Conservation (phyloP, 2,329 filamentous ascomycete genomes). For the Fusarium torulosum region DNA sequence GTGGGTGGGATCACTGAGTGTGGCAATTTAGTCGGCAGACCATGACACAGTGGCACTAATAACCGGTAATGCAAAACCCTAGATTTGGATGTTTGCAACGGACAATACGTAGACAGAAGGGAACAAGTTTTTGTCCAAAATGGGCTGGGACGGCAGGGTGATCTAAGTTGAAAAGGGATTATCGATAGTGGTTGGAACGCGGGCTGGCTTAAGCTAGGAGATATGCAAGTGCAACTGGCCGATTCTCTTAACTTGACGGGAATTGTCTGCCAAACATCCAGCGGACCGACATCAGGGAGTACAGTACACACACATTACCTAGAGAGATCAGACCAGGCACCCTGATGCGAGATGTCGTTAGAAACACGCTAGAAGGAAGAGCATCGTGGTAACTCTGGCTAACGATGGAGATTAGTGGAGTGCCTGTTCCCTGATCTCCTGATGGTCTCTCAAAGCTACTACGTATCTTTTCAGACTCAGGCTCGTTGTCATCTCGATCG, state of each 20-base stretch:
- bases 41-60: slow-evolving; percentile 31
- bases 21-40: slow-evolving; percentile 38
- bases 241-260: too few relatives aligned
- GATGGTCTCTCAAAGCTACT: not conserved
- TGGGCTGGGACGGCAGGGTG: not conserved
- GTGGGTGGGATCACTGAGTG: slow-evolving; percentile 21
- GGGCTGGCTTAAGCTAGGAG: not conserved
- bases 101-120: not conserved
- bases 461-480: not conserved
- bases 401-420: slow-evolving; percentile 8
- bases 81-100: not conserved
- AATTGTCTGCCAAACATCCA: too few relatives aligned
- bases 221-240: slow-evolving; percentile 14
- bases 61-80: not conserved
- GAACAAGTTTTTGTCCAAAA: too few relatives aligned
- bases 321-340: slow-evolving; percentile 6
- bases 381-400: not conserved
- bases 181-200: slow-evolving; percentile 1
- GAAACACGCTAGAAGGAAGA: slow-evolving; percentile 29
- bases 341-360: slow-evolving; percentile 12
- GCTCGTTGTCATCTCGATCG: slow-evolving; percentile 11
- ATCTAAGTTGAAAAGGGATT: not conserved
- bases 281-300: too few relatives aligned
- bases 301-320: too few relatives aligned
- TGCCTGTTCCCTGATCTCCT: slow-evolving; percentile 1